A percentile compares a stretch with the other conserved stretches of the same genome.
phyloP scores from a whole-genome alignment of 106 monocot genomes.

The Alisma plantagoaquatica region DNA sequence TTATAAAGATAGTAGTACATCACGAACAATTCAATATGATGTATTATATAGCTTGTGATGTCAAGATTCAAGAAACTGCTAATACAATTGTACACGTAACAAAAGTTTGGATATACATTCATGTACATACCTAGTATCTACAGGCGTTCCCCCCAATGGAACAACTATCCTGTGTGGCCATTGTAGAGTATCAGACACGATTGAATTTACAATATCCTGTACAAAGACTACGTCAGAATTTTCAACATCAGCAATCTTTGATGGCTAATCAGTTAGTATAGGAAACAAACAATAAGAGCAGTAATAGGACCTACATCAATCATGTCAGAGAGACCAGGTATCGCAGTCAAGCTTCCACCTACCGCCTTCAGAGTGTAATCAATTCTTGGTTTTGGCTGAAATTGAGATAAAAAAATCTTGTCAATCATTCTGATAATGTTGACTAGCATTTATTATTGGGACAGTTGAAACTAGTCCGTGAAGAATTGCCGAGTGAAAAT shows the following conservation, averaged over 20 bases:
- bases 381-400: slow-evolving; percentile 90
- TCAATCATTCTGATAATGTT: too few relatives aligned
- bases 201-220: slow-evolving; percentile 77
- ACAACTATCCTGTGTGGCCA: slow-evolving; percentile 99
- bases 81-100: too few relatives aligned
- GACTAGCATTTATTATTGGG: too few relatives aligned
- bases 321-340: slow-evolving; percentile 97
- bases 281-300: background rate
- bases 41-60: too few relatives aligned
- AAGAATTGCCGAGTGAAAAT: too few relatives aligned
- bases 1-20: too few relatives aligned
- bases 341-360: slow-evolving; percentile 91
- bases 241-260: too few relatives aligned
- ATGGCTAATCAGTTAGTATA: background rate
- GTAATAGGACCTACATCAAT: slow-evolving; percentile 53
- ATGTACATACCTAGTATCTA: slow-evolving; percentile 89
- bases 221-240: too few relatives aligned
- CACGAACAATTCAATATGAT: too few relatives aligned
- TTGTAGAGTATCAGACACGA: slow-evolving; percentile 79
- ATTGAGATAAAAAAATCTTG: slow-evolving; percentile 15
- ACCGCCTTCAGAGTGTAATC: slow-evolving; percentile 92
- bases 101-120: too few relatives aligned
- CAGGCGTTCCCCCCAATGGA: slow-evolving; percentile 79
- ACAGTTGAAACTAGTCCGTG: too few relatives aligned
- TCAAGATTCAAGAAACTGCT: too few relatives aligned